These are phyloP conservation scores for Sphaerostilbella broomeana DNA, from an alignment of 2,329 filamentous ascomycete genomes.

Conservation along the genomic window DNA sequence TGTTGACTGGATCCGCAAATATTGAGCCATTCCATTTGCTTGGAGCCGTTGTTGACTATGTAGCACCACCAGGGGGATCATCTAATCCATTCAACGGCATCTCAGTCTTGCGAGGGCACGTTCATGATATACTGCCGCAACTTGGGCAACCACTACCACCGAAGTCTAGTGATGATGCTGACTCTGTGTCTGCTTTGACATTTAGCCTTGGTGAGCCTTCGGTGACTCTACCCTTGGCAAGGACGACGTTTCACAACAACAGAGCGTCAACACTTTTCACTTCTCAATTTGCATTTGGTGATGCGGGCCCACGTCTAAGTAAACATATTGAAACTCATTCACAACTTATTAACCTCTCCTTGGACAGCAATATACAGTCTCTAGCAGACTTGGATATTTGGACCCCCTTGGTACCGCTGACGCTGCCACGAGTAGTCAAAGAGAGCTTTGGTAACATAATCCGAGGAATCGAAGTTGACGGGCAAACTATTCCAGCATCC, in stretches of 20 bases:
- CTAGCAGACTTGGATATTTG: slow-evolving; percentile 24
- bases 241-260: slow-evolving; percentile 71
- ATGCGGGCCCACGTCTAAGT: slow-evolving; percentile 17
- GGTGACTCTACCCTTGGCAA: slow-evolving; percentile 61
- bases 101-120: slow-evolving; percentile 43
- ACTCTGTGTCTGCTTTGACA: slow-evolving; percentile 35
- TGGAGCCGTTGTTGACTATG: slow-evolving; percentile 49
- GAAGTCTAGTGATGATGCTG: slow-evolving; percentile 23
- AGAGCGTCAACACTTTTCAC: slow-evolving; percentile 51
- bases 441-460: slow-evolving; percentile 75
- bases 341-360: slow-evolving; percentile 31
- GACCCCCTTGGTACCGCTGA: slow-evolving; percentile 55
- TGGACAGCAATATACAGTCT: slow-evolving; percentile 17
- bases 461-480: slow-evolving; percentile 49
- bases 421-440: slow-evolving; percentile 53
- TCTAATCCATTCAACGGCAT: slow-evolving; percentile 36
- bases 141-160: slow-evolving; percentile 34
- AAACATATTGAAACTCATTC: slow-evolving; percentile 30
- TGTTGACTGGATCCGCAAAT: slow-evolving; percentile 39
- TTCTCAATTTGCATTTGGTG: slow-evolving; percentile 23
- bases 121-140: slow-evolving; percentile 36
- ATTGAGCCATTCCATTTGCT: slow-evolving; percentile 40
- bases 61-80: slow-evolving; percentile 33
- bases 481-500: slow-evolving; percentile 53
- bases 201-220: slow-evolving; percentile 32